A percentile compares a stretch with the other conserved stretches of the same genome.
These are phyloP conservation scores for Colletotrichum kahawae DNA, from an alignment of 2,329 filamentous ascomycete species.

Conservation along the genomic window DNA sequence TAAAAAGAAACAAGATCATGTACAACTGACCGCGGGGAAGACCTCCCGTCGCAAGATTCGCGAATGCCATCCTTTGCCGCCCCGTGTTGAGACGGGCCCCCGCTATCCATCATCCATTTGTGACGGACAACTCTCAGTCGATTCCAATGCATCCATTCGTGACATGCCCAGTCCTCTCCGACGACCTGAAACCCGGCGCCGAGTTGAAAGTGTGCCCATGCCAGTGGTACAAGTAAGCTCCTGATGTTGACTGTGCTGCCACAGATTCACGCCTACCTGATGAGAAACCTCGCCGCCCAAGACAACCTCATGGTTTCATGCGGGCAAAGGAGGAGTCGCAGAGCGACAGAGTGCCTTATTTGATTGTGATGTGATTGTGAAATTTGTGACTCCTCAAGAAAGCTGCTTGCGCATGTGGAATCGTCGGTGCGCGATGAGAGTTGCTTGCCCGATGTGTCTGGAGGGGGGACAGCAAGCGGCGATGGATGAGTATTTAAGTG, in stretches of 20 bases:
- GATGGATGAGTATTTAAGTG: background rate
- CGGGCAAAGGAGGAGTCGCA: background rate
- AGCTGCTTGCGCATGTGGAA: background rate
- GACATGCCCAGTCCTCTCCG: background rate
- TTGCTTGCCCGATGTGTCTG: background rate
- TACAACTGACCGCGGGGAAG: background rate
- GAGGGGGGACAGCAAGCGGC: background rate
- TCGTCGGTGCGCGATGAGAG: background rate
- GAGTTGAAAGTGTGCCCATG: background rate
- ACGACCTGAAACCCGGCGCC: background rate
- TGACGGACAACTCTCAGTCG: background rate
- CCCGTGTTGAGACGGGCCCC: background rate
- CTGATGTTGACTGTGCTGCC: background rate
- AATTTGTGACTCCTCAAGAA: background rate
- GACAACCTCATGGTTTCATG: background rate
- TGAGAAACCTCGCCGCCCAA: background rate
- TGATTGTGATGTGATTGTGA: background rate
- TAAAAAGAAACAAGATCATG: background rate
- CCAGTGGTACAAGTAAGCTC: background rate
- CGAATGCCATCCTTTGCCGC: background rate
- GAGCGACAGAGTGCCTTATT: background rate
- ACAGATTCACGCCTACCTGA: background rate
- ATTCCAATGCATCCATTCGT: background rate
- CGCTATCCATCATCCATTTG: background rate
- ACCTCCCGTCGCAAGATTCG: background rate